A percentile compares a stretch with the other conserved stretches of the same genome.
These are phyloP conservation scores for Sugiyamaella marilandica DNA, from an alignment of 805 yeast genomes.

Conservation along the genomic window DNA sequence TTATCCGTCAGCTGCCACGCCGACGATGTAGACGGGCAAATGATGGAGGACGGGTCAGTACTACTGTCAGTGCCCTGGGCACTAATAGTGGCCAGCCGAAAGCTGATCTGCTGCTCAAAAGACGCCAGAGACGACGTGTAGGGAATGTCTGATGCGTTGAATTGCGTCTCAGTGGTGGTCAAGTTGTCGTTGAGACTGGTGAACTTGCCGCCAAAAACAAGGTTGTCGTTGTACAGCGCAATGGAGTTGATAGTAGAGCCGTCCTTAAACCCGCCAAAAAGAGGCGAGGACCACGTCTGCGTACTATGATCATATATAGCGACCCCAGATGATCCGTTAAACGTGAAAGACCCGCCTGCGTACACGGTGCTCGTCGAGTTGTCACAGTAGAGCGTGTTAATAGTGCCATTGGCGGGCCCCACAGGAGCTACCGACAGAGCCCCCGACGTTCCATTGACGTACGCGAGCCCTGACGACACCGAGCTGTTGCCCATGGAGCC, in stretches of 20 bases:
- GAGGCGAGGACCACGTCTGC: slow-evolving; percentile 42
- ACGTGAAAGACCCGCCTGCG: slow-evolving; percentile 74
- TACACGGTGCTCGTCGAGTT: slow-evolving; percentile 47
- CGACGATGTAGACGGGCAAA: slow-evolving; percentile 49
- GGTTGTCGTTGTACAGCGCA: slow-evolving; percentile 38
- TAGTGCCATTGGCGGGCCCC: slow-evolving; percentile 33
- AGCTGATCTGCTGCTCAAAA: slow-evolving; percentile 30
- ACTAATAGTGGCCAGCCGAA: slow-evolving; percentile 22
- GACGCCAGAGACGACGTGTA: slow-evolving; percentile 24
- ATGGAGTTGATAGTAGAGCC: slow-evolving; percentile 61
- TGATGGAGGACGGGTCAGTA: slow-evolving; percentile 31
- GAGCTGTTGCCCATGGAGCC: slow-evolving; percentile 15
- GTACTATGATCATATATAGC: slow-evolving; percentile 56
- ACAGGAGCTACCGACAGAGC: slow-evolving; percentile 20
- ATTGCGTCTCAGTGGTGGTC: background rate
- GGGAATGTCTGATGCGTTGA: slow-evolving; percentile 47
- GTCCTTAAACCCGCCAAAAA: slow-evolving; percentile 73
- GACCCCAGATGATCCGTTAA: slow-evolving; percentile 47
- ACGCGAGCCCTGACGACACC: slow-evolving; percentile 24
- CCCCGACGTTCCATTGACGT: slow-evolving; percentile 25
- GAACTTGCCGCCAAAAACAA: slow-evolving; percentile 80
- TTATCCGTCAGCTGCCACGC: slow-evolving; percentile 51
- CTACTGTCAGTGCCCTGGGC: slow-evolving; percentile 21
- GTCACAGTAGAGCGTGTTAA: slow-evolving; percentile 48
- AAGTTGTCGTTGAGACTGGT: slow-evolving; percentile 42